Conservation (phyloP, 2,329 filamentous ascomycete species). For the Fusarium agapanthi region DNA sequence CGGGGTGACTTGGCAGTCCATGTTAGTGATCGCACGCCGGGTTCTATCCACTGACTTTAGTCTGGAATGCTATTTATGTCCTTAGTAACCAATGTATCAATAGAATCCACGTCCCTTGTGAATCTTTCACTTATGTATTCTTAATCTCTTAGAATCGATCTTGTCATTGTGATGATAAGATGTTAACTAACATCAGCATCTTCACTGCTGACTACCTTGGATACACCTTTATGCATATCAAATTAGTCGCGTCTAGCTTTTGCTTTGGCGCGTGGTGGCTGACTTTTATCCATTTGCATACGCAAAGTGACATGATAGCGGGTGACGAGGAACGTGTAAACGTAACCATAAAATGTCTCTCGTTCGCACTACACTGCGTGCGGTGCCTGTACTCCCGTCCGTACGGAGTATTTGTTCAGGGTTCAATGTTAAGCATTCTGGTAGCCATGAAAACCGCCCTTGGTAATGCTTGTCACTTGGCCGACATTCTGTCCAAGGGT, state of each 20-base stretch:
- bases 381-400: not conserved
- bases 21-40: slow-evolving; percentile 13
- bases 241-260: slow-evolving; percentile 9
- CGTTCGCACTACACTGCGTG: not conserved
- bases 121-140: not conserved
- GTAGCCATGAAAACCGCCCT: not conserved
- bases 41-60: not conserved
- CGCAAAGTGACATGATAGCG: slow-evolving; percentile 6
- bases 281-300: slow-evolving; percentile 2
- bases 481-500: not conserved
- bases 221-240: not conserved
- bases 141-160: not conserved
- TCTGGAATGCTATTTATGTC: slow-evolving; percentile 23
- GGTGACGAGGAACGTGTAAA: not conserved
- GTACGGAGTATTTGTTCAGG: not conserved
- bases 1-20: slow-evolving; percentile 30
- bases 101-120: not conserved
- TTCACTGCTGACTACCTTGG: not conserved
- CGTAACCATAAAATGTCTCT: slow-evolving; percentile 8
- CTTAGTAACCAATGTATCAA: not conserved
- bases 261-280: slow-evolving; percentile 18
- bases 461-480: not conserved
- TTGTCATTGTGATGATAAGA: not conserved
- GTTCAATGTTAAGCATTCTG: not conserved
- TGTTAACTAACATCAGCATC: not conserved